Evolutionary conservation across 176 grass and related monocot genomes (phyloP).

Genomic region (Ensete glaucum): DNA sequence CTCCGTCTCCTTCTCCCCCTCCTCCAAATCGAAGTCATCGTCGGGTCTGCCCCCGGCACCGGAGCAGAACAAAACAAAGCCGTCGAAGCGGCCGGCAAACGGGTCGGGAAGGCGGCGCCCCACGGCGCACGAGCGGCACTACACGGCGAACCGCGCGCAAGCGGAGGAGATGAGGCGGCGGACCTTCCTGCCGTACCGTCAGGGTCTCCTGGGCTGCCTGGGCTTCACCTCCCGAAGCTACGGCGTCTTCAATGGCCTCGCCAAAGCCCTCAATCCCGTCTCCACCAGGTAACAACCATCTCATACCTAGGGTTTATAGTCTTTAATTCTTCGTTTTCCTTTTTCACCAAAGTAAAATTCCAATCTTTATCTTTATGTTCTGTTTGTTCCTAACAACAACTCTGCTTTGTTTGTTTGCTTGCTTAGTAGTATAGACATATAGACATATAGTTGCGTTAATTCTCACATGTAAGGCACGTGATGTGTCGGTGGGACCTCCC

Average conservation of each 20-base stretch:
- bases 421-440: too few species aligned
- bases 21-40: conserved; percentile 23
- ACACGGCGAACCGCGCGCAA: conserved; percentile 75
- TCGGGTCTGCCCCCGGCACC: background rate
- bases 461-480: too few species aligned
- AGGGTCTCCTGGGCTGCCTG: conserved; percentile 79
- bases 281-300: conserved; percentile 43
- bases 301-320: too few species aligned
- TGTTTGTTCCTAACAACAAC: too few species aligned
- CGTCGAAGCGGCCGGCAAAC: conserved; percentile 1
- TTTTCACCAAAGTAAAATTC: too few species aligned
- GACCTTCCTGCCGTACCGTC: conserved; percentile 92
- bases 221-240: conserved; percentile 84
- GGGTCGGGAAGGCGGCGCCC: conserved; percentile 7
- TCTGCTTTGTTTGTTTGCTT: too few species aligned
- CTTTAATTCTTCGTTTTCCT: too few species aligned
- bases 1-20: conserved; percentile 38
- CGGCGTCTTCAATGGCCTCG: conserved; percentile 66
- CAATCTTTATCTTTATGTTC: too few species aligned
- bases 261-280: conserved; percentile 75
- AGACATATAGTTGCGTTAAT: too few species aligned
- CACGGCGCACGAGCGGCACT: conserved; percentile 82
- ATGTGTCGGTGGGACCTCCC: too few species aligned
- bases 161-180: conserved; percentile 88
- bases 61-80: conserved; percentile 14